Evolutionary conservation across 1,284 basidiomycete genomes (phyloP), one percentile per base, ranked within the genome.

Genomic region (Singerocomus inundabilis): DNA sequence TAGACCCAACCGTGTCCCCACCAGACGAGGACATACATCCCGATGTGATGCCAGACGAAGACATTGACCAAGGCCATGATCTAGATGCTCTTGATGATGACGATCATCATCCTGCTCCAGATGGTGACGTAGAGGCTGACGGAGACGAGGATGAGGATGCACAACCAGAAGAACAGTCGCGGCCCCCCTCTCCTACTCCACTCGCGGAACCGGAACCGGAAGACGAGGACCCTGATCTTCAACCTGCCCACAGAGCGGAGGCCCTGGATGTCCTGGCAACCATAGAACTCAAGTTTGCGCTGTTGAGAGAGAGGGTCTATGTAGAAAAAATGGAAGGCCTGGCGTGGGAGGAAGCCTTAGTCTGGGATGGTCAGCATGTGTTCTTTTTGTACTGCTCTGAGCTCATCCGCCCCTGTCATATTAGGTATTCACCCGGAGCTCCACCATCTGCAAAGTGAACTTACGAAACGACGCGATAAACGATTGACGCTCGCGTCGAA

Each of bases 351-450:
- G 88, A 91, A 59, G 67, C 74, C 4, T 68, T 91, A 55, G 74
- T 91, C 16, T 73, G 73, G 16, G 77, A 82, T 46, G 84, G 88
- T 87, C 57, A 55, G 77, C 72, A 13, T 28, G 6, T 25, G 1
- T 25, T 15, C 35, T 43, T 53, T 29, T 21, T 6, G 13, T 24
- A 1, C 18, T 43, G 12, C 18, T 34, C 51, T 15, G 35, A 52
- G 56, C 42, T 55, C 21, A 49, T 48, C 13, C 34, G 21, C 15
- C 15, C 36, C 24, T 28, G 1, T n/a, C 8, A 1, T 16, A 31
- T 37, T 44, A 88, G 91, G 83, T 30, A 79, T 80, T 1, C 92
- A 95, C 61, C 92, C 93, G 0, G 92, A 95, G 63, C 73, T 93
- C 51, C 72, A 87, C 15, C 84, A 92, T 63, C 72, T 95, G 5